Evolutionary conservation across 1,284 basidiomycete species (phyloP).

Genomic region (Marasmius oreades): DNA sequence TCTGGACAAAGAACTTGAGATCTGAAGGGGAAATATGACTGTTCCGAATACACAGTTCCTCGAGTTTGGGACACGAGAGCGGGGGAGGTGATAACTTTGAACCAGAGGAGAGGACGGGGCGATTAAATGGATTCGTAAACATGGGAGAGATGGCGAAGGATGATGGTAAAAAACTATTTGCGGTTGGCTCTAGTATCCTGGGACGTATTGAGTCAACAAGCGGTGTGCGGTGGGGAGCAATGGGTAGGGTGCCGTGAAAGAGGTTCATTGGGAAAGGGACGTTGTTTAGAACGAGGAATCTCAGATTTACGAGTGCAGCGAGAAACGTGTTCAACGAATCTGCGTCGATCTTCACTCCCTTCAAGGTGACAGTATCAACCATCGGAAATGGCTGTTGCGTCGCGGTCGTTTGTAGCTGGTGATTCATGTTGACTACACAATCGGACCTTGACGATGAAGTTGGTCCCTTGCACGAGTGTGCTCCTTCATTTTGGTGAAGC

Average conservation of each 20-base stretch:
- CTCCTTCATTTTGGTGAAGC: too few relatives aligned
- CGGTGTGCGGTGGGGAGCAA: not conserved
- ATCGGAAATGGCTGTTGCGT: slow-evolving; percentile 7
- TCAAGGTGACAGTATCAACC: slow-evolving; percentile 24
- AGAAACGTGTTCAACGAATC: slow-evolving; percentile 28
- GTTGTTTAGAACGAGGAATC: slow-evolving; percentile 29
- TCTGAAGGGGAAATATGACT: not conserved
- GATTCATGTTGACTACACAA: not conserved
- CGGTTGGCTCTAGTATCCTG: not conserved
- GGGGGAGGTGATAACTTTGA: not conserved
- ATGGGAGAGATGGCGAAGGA: too few relatives aligned
- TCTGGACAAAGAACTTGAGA: not conserved
- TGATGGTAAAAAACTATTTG: too few relatives aligned
- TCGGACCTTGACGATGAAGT: not conserved
- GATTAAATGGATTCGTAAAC: not conserved
- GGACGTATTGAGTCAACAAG: not conserved
- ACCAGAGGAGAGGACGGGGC: not conserved
- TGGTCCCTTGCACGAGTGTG: too few relatives aligned
- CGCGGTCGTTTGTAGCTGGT: not conserved
- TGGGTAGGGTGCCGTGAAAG: not conserved
- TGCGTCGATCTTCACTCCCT: slow-evolving; percentile 30
- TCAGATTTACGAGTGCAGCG: slow-evolving; percentile 25
- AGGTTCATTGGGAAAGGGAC: slow-evolving; percentile 25
- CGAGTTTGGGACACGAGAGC: not conserved
- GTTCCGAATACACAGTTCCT: not conserved